Conservation (phyloP, 345 rosid species). For the Iberis pinnata region DNA sequence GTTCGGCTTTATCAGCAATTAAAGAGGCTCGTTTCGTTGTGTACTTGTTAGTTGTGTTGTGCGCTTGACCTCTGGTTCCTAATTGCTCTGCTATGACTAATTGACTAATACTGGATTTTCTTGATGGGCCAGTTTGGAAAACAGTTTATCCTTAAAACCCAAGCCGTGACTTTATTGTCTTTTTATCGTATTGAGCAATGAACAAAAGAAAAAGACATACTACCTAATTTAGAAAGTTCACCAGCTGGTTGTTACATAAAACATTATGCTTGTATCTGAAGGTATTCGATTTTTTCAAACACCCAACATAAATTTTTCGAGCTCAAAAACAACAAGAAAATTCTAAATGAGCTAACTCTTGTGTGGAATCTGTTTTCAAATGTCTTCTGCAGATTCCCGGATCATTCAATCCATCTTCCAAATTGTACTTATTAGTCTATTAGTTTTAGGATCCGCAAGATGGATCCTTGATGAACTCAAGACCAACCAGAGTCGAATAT, state of each 20-base stretch:
- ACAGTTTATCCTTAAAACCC: neutral
- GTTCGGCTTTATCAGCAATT: too few relatives aligned
- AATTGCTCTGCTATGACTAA: too few relatives aligned
- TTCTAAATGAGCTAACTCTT: constrained; percentile 1
- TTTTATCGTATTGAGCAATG: neutral
- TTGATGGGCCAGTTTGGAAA: too few relatives aligned
- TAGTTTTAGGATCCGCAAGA: constrained; percentile 46
- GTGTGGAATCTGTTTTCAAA: constrained; percentile 13
- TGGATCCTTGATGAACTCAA: constrained; percentile 50
- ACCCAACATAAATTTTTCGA: constrained; percentile 2
- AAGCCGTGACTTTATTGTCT: neutral
- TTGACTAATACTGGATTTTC: too few relatives aligned
- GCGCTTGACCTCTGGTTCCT: too few relatives aligned
- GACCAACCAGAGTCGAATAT: constrained; percentile 37
- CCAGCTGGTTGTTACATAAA: constrained; percentile 43
- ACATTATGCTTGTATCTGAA: constrained; percentile 39
- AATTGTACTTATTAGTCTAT: constrained; percentile 41
- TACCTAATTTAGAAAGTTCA: constrained; percentile 23
- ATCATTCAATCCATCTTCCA: constrained; percentile 51
- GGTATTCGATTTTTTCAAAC: constrained; percentile 14
- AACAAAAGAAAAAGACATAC: constrained; percentile 10
- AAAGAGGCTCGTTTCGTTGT: too few relatives aligned
- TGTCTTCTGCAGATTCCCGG: constrained; percentile 39
- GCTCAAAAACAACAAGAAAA: constrained; percentile 12
- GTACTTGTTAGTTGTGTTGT: too few relatives aligned